Evolutionary conservation across 768 basidiomycete species (phyloP).

Genomic region (Suillus spraguei): DNA sequence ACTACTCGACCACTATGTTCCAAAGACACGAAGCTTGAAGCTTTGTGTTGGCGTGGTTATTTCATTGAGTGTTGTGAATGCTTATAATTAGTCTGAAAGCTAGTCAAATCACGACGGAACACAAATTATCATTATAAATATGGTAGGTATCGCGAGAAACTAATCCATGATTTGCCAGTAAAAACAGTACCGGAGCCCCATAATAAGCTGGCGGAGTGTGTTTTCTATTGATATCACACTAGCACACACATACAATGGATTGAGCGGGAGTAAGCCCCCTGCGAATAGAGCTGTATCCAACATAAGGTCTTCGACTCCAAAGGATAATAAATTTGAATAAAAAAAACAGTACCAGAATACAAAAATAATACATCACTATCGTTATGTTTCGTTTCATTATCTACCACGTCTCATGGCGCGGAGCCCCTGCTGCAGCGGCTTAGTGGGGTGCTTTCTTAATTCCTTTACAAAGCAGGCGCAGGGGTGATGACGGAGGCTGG

Average conservation of each 20-base stretch:
- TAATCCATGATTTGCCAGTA: background rate
- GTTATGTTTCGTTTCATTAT: conserved; percentile 2
- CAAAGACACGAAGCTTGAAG: conserved; percentile 58
- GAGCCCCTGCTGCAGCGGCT: background rate
- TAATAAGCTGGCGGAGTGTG: background rate
- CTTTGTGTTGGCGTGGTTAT: conserved; percentile 55
- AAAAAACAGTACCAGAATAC: background rate
- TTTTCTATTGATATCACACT: too few relatives aligned
- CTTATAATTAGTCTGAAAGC: background rate
- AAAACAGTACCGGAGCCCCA: background rate
- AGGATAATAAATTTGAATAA: too few relatives aligned
- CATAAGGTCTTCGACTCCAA: too few relatives aligned
- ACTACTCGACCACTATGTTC: conserved; percentile 46
- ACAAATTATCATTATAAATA: background rate
- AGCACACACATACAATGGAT: too few relatives aligned
- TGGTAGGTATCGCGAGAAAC: background rate
- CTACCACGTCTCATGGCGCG: background rate
- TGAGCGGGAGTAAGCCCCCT: too few relatives aligned
- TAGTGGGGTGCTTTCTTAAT: background rate
- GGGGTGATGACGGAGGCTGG: conserved; percentile 6
- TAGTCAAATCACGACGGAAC: background rate
- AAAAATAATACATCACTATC: conserved; percentile 2
- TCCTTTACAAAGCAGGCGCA: conserved; percentile 10
- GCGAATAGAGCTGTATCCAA: too few relatives aligned
- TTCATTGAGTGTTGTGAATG: conserved; percentile 43